Base-by-base conservation (phyloP, 257 asterid species). In the Gardenia jasminoides region DNA sequence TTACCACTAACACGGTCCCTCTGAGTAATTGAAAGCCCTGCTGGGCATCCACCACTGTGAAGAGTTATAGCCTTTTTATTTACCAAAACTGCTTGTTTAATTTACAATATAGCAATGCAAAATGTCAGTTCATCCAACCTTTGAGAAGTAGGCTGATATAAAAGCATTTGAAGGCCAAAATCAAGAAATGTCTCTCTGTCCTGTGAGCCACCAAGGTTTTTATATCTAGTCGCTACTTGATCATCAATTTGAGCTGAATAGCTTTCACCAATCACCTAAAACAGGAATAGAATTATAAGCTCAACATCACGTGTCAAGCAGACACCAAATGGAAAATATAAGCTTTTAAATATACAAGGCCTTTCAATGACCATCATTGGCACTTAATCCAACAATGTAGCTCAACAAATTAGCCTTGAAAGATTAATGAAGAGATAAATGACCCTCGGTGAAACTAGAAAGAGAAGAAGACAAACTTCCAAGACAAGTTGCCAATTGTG, bases 221-320 rank as follows among this genome's bases (percentile, higher is more conserved):
- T 92, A 82, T 91, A 95, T 77, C 79, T 90, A 70, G 78, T 86
- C 70, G 87, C 88, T 83, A 92, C 82, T 77, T 85, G 92, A 72
- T 93, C 97, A 73, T 85, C 81, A 82, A 89, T 83, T 85, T 86
- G 85, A 84, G 87, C 85, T 76, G 93, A 80, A 90, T 93, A 92
- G 84, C 96, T 91, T 83, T 95, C 97, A 6, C 99, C 96, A 89
- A 95, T 91, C 80, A 93, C 96, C 99, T 95, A 86, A 86, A 83
- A 72, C 78, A 77, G 83, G 72, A 68, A 77, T 82, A 82, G 68
- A 24, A 58, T 59, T 41, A 19, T 31, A 33, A 66, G 65, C 47
- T 83, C 76, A 74, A 78, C 30, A 44, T 26, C 2, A 47, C 65
- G n/a, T 20, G 52, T 7, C 56, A 39, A 28, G 62, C 41, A 61